Evolutionary conservation across 371 early-diverging fungal genomes (phyloP).

Genomic region (Massospora cicadina): DNA sequence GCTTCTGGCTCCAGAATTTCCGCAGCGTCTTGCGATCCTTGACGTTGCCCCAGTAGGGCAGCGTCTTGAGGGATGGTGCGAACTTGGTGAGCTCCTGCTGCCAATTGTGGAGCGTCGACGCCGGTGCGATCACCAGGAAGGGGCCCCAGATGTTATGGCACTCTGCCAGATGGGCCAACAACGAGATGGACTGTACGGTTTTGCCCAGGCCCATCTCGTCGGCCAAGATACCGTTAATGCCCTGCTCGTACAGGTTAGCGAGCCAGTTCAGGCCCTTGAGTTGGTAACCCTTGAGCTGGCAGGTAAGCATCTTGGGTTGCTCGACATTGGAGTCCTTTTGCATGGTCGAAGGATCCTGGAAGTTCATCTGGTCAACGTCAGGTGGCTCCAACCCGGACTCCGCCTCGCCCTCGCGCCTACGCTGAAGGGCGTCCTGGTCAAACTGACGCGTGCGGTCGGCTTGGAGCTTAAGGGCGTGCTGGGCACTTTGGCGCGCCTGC

Average conservation of each 20-base stretch:
- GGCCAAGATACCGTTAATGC: slow-evolving; percentile 94
- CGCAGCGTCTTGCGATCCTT: slow-evolving; percentile 76
- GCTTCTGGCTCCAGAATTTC: slow-evolving; percentile 64
- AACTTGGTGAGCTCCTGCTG: slow-evolving; percentile 85
- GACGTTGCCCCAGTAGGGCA: slow-evolving; percentile 88
- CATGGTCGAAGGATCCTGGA: slow-evolving; percentile 64
- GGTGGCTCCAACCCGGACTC: background rate
- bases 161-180: slow-evolving; percentile 78
- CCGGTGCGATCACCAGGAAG: slow-evolving; percentile 89
- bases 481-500: slow-evolving; percentile 54
- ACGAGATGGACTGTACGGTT: slow-evolving; percentile 90
- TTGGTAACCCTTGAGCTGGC: slow-evolving; percentile 86
- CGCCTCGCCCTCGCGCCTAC: slow-evolving; percentile 6
- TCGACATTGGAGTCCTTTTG: slow-evolving; percentile 43
- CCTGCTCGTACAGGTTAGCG: slow-evolving; percentile 86
- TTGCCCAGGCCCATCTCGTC: slow-evolving; percentile 27
- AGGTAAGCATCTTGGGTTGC: slow-evolving; percentile 79
- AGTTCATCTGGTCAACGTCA: slow-evolving; percentile 59
- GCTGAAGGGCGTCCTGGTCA: slow-evolving; percentile 34
- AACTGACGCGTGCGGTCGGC: slow-evolving; percentile 47
- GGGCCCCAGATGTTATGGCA: slow-evolving; percentile 87
- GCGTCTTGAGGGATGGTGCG: slow-evolving; percentile 68
- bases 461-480: slow-evolving; percentile 59
- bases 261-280: slow-evolving; percentile 98
- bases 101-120: slow-evolving; percentile 96